Conservation (phyloP, 2,329 filamentous ascomycete genomes). For the Coniochaeta sp. region DNA sequence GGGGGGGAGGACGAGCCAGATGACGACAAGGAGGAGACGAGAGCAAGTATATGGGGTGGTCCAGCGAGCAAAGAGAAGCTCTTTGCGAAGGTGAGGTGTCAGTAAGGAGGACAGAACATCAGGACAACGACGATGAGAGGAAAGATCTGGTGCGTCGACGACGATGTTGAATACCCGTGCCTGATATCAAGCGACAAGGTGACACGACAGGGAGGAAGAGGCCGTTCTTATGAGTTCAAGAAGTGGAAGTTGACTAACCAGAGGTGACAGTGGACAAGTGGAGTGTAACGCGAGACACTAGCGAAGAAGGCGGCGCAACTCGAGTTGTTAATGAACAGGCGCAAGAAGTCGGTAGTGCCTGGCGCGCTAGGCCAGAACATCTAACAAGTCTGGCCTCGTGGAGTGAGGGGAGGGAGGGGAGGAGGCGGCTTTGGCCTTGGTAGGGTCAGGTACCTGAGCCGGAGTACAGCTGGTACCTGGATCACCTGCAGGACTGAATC, state of each 20-base stretch:
- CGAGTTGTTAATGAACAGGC: background rate
- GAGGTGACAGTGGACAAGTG: background rate
- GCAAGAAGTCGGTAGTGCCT: background rate
- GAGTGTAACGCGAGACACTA: background rate
- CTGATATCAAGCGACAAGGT: background rate
- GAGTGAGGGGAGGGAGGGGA: too few species aligned
- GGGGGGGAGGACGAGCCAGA: background rate
- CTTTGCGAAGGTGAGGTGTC: background rate
- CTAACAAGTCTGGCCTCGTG: background rate
- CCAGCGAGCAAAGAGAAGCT: background rate
- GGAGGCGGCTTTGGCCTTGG: background rate
- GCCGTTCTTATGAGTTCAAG: conserved; percentile 1
- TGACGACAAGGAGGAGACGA: background rate
- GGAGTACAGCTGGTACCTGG: background rate
- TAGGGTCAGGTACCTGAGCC: background rate
- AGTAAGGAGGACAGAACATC: background rate
- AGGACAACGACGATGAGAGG: background rate
- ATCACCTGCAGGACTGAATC: background rate
- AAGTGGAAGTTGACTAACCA: conserved; percentile 1
- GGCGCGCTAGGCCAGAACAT: background rate
- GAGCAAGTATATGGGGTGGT: background rate
- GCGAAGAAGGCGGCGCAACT: background rate
- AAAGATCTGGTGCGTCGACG: background rate
- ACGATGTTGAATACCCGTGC: background rate
- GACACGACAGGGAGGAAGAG: background rate